These are phyloP conservation scores for Dactylonectria estremocensis DNA, from an alignment of 2,329 filamentous ascomycete species.

Conservation along the genomic window DNA sequence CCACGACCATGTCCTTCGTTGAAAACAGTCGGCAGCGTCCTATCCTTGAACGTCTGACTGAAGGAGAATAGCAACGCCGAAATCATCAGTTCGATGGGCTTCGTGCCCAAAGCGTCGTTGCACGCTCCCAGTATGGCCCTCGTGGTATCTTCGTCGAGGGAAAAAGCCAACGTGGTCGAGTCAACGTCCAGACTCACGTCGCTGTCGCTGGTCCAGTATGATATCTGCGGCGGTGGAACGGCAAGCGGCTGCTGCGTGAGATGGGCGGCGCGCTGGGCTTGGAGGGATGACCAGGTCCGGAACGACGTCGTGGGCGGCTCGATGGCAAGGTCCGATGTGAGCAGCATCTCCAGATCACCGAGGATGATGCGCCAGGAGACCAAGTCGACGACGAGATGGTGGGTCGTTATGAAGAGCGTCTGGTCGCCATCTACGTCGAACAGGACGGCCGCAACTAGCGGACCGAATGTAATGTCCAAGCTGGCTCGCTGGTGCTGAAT, in stretches of 20 bases:
- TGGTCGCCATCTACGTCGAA: conserved; percentile 22
- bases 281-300: conserved; percentile 24
- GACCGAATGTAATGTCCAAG: conserved; percentile 16
- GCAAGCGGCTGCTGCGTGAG: neutral
- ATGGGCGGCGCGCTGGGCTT: conserved; percentile 14
- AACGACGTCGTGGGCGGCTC: conserved; percentile 23
- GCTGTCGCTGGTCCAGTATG: conserved; percentile 14
- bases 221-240: conserved; percentile 24
- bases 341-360: conserved; percentile 19
- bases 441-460: conserved; percentile 12
- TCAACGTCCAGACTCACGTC: neutral
- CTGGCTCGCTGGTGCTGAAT: conserved; percentile 23
- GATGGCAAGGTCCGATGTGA: neutral
- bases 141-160: conserved; percentile 16
- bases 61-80: conserved; percentile 27
- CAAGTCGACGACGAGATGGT: conserved; percentile 31
- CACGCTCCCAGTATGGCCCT: conserved; percentile 17
- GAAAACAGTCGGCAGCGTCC: conserved; percentile 53
- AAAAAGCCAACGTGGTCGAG: conserved; percentile 15
- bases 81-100: conserved; percentile 31
- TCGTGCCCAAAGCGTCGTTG: conserved; percentile 23
- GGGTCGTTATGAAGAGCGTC: conserved; percentile 23
- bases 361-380: conserved; percentile 32
- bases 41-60: conserved; percentile 51
- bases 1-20: conserved; percentile 60